These are phyloP conservation scores for Candida sphagnicola DNA, from an alignment of 805 yeast genomes.

Conservation along the genomic window DNA sequence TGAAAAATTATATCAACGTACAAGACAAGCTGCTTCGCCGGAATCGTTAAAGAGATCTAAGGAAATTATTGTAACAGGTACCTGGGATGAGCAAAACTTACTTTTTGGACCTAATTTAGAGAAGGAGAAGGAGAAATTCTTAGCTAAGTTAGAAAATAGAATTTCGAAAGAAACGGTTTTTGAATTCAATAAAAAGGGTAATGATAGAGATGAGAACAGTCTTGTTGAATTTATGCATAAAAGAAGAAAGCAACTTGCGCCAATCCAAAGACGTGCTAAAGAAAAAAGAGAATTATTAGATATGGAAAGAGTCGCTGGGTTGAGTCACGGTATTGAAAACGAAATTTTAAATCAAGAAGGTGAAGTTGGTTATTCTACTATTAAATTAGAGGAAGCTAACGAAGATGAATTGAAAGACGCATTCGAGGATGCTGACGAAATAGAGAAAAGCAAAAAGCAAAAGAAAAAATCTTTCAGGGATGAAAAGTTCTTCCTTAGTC, in stretches of 20 bases:
- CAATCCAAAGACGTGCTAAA: constrained; percentile 73
- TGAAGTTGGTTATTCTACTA: constrained; percentile 45
- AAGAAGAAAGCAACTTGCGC: constrained; percentile 84
- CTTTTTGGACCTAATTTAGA: constrained; percentile 75
- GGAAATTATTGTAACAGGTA: constrained; percentile 63
- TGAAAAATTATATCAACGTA: constrained; percentile 80
- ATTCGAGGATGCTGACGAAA: constrained; percentile 52
- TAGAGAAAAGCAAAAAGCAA: constrained; percentile 20
- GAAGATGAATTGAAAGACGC: constrained; percentile 46
- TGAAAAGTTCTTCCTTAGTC: constrained; percentile 76
- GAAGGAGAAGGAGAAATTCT: constrained; percentile 65
- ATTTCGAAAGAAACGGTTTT: constrained; percentile 85
- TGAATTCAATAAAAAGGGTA: constrained; percentile 62
- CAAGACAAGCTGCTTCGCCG: constrained; percentile 80
- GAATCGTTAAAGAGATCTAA: constrained; percentile 85
- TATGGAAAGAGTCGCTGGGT: constrained; percentile 71
- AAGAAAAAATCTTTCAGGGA: constrained; percentile 60
- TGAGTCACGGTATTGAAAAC: constrained; percentile 68
- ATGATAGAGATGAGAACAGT: constrained; percentile 49
- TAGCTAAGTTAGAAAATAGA: constrained; percentile 69
- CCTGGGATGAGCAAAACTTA: constrained; percentile 86
- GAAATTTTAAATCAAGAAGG: constrained; percentile 58
- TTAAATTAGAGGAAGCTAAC: constrained; percentile 29
- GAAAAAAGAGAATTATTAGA: constrained; percentile 67
- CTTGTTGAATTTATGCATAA: constrained; percentile 80